These are phyloP conservation scores for Malassezia japonica DNA, from an alignment of 1,284 basidiomycete genomes.

Conservation along the genomic window DNA sequence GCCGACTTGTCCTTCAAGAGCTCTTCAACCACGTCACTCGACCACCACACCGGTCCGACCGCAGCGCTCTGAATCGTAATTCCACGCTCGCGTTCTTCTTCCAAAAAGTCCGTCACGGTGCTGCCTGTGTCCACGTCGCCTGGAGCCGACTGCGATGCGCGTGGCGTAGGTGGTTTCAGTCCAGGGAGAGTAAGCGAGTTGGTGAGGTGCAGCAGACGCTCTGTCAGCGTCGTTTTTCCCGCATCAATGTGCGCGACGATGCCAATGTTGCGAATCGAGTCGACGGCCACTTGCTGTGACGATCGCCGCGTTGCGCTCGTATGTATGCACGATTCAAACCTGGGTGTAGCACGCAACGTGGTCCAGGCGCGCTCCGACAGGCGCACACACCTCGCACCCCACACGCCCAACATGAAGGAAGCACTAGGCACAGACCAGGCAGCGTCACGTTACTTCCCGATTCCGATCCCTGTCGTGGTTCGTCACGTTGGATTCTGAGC, in stretches of 20 bases:
- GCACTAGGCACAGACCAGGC: no score
- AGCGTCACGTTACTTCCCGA: no score
- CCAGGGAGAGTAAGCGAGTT: conserved; percentile 36
- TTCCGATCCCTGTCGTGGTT: no score
- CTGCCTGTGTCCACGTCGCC: conserved; percentile 80
- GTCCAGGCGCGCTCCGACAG: no score
- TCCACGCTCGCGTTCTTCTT: conserved; percentile 74
- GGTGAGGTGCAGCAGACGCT: conserved; percentile 70
- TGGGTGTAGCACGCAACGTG: no score
- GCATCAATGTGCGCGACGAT: conserved; percentile 55
- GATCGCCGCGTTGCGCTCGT: no score
- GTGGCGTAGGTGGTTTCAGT: conserved; percentile 1
- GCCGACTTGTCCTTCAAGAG: no score
- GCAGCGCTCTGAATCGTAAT: conserved; percentile 86
- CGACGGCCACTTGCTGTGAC: not conserved
- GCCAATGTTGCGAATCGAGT: conserved; percentile 29
- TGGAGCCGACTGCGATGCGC: conserved; percentile 37
- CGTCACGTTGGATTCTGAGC: no score
- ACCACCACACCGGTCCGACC: conserved; percentile 72
- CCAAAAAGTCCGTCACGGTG: conserved; percentile 80
- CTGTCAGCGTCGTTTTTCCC: conserved; percentile 80
- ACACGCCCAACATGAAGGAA: no score
- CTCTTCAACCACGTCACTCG: conserved; percentile 1
- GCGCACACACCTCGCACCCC: no score
- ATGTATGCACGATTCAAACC: no score